Evolutionary conservation across 2,329 filamentous ascomycete genomes (phyloP).

Genomic region (Cladosporium sp.): DNA sequence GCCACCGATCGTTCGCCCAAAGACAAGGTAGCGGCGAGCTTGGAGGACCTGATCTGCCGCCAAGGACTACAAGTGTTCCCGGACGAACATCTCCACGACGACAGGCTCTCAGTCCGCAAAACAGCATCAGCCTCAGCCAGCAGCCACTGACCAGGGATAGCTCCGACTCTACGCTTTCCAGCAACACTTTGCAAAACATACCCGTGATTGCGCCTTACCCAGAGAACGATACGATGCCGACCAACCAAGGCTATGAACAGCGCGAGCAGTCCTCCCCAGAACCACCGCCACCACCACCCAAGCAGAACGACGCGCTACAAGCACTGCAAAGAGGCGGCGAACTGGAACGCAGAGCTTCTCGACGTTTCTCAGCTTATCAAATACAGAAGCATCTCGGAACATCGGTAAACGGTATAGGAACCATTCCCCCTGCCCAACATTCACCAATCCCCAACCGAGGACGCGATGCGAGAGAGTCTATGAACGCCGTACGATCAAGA

Average conservation of each 20-base stretch:
- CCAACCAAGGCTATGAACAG: constrained; percentile 22
- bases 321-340: constrained; percentile 90
- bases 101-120: constrained; percentile 39
- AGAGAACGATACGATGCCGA: constrained; percentile 57
- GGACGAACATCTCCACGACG: constrained; percentile 48
- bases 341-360: constrained; percentile 85
- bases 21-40: constrained; percentile 45
- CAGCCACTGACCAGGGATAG: constrained; percentile 32
- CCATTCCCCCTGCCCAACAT: constrained; percentile 76
- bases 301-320: constrained; percentile 84
- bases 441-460: constrained; percentile 83
- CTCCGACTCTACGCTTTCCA: constrained; percentile 67
- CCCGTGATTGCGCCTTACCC: constrained; percentile 74
- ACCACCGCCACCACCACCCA: constrained; percentile 73
- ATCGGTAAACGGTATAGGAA: constrained; percentile 77
- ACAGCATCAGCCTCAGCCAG: constrained; percentile 31
- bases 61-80: constrained; percentile 48
- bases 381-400: constrained; percentile 90
- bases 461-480: constrained; percentile 78
- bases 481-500: constrained; percentile 68
- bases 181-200: constrained; percentile 72
- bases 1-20: constrained; percentile 41
- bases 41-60: constrained; percentile 46
- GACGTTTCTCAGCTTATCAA: constrained; percentile 93
- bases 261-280: constrained; percentile 40